phyloP scores from a whole-genome alignment of 768 basidiomycete genomes.

The Trametes gibbosa region DNA sequence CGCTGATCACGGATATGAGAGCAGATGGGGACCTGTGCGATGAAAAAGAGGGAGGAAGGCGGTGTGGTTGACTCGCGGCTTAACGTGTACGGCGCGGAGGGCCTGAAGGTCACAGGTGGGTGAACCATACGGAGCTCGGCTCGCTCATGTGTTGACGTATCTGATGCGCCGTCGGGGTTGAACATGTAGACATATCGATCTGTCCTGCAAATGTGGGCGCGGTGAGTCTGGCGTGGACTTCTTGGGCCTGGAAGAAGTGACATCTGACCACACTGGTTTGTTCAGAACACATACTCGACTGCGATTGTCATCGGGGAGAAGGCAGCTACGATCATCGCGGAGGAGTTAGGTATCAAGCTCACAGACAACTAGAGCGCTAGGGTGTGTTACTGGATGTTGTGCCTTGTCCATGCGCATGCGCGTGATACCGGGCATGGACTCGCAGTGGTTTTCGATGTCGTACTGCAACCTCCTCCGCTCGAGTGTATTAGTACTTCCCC shows the following conservation, averaged over 20 bases:
- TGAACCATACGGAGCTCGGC: background rate
- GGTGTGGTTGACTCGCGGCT: conserved; percentile 62
- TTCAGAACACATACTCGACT: conserved; percentile 42
- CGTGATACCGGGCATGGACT: no score
- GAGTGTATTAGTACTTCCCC: no score
- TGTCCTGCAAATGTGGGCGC: conserved; percentile 37
- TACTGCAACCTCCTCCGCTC: no score
- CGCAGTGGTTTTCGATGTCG: no score
- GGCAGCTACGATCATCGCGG: conserved; percentile 55
- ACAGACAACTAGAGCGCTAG: background rate
- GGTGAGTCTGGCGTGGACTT: conserved; percentile 21
- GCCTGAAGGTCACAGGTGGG: conserved; percentile 41
- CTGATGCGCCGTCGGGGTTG: conserved; percentile 11
- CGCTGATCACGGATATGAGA: background rate
- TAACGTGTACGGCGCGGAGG: conserved; percentile 58
- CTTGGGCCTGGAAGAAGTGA: background rate
- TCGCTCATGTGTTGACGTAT: background rate
- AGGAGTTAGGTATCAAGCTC: conserved; percentile 41
- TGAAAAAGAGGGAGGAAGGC: conserved; percentile 57
- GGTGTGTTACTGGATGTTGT: background rate
- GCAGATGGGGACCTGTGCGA: conserved; percentile 64
- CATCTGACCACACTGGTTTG: background rate
- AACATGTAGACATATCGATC: conserved; percentile 38
- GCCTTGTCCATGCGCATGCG: no score
- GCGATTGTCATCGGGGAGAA: conserved; percentile 56